A percentile compares a stretch with the other conserved stretches of the same genome.
Conservation (phyloP, 2,329 filamentous ascomycete species). For the Apiospora koreana region DNA sequence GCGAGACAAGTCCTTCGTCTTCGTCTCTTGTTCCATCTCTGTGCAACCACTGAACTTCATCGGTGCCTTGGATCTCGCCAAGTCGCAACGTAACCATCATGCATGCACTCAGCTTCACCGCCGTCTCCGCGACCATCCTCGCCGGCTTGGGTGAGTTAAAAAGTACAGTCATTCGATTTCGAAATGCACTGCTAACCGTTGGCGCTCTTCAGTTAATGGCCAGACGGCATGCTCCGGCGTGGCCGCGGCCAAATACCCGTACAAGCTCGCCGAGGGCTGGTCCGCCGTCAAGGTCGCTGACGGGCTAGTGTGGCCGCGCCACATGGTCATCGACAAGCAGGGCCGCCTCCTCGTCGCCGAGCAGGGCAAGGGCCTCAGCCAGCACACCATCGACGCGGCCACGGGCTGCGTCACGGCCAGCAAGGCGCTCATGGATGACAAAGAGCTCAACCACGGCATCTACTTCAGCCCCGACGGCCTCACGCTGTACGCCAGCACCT, state of each 20-base stretch:
- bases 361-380: conserved; percentile 26
- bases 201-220: neutral
- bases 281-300: conserved; percentile 29
- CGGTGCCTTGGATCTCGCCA: neutral
- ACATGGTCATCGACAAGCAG: conserved; percentile 23
- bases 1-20: neutral
- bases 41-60: neutral
- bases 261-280: conserved; percentile 28
- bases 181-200: neutral
- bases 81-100: neutral
- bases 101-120: conserved; percentile 4
- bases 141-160: neutral
- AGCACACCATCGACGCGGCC: conserved; percentile 25
- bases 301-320: conserved; percentile 25
- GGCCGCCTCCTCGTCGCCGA: conserved; percentile 31
- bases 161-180: neutral
- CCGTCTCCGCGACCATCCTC: neutral
- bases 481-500: conserved; percentile 45
- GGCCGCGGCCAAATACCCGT: conserved; percentile 23
- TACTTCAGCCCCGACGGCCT: conserved; percentile 36
- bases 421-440: conserved; percentile 20
- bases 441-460: conserved; percentile 43
- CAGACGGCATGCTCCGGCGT: conserved; percentile 24
- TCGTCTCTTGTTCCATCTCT: neutral
- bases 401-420: conserved; percentile 27